Conservation (phyloP, 2,329 filamentous ascomycete genomes). For the Trichophyton simii region DNA sequence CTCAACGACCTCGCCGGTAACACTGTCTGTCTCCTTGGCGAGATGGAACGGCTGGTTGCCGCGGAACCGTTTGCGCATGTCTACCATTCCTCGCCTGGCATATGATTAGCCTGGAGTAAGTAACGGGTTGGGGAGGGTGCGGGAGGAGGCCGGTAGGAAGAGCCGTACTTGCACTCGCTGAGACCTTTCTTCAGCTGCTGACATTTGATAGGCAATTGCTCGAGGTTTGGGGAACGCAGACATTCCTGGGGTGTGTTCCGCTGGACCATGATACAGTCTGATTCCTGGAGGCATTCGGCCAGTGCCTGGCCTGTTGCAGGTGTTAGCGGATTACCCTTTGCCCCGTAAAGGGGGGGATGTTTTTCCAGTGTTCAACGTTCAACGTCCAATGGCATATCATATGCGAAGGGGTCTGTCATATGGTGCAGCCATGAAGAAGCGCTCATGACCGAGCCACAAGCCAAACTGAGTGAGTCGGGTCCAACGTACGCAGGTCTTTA, state of each 20-base stretch:
- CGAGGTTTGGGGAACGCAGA: slow-evolving; percentile 66
- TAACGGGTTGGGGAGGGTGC: not conserved
- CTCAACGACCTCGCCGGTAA: slow-evolving; percentile 18
- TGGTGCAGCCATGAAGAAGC: not conserved
- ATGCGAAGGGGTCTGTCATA: not conserved
- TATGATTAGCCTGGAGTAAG: not conserved
- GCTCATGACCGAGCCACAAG: not conserved
- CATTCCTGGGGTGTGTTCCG: slow-evolving; percentile 80
- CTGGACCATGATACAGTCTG: slow-evolving; percentile 89
- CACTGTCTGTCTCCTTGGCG: slow-evolving; percentile 45
- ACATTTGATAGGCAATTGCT: slow-evolving; percentile 74
- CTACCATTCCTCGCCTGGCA: slow-evolving; percentile 65
- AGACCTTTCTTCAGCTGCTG: slow-evolving; percentile 88
- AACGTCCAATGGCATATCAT: not conserved
- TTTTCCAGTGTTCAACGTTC: too few relatives aligned
- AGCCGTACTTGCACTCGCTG: slow-evolving; percentile 65
- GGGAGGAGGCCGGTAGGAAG: not conserved
- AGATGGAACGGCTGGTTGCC: slow-evolving; percentile 78
- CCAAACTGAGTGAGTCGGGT: not conserved
- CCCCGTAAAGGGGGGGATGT: not conserved
- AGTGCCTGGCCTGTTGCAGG: slow-evolving; percentile 62
- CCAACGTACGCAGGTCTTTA: slow-evolving; percentile 76
- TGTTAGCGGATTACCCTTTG: not conserved
- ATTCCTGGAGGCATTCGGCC: slow-evolving; percentile 88
- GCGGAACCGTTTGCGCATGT: slow-evolving; percentile 97